Base-by-base conservation (phyloP, 106 monocot genomes). In the Dioscorea alata region DNA sequence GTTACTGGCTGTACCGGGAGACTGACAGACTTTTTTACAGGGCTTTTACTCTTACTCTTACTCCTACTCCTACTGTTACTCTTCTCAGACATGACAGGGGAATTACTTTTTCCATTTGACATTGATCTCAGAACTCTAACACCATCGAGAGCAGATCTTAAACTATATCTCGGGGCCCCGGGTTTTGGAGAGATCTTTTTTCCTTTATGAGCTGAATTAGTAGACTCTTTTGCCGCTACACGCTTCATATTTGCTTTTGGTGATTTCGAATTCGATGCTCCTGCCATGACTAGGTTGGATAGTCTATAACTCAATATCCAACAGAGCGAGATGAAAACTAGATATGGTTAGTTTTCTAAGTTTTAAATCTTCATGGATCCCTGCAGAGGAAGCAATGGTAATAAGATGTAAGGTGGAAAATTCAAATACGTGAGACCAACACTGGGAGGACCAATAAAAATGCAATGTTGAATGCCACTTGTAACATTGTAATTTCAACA, bases 61-160 rank as follows among this genome's bases (percentile, higher is more conserved):
- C 42, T 42, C 42, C 10, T 42, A 42, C 42, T 42, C 42, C 10
- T 42, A 42, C 42, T 42, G 0, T 42, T 42, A 42, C 42, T 42
- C 6, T 42, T 42, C 10, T 42, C 42, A 6, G 42, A 42, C 42
- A 42, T 79, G 42, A 72, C 52, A 5, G 63, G 49, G 70, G 63
- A 60, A 18, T 68, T 80, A 59, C 13, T 74, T 14, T 68, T 77
- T 23, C 50, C 50, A 18, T 75, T 79, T 61, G 73, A 76, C 62
- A 51, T 78, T 57, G 86, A 89, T 74, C 86, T 74, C 65, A 91
- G 88, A 63, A 84, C 68, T 81, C 88, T 80, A 17, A 66, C 74
- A 63, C 76, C 71, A 74, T 68, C 76, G 17, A 66, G 33, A 61
- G 88, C 83, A 66, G 92, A 93, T 69, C 88, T 85, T 72, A 86